These are phyloP conservation scores for Pseudogymnoascus sp. DNA, from an alignment of 2,329 filamentous ascomycete species.

Conservation along the genomic window DNA sequence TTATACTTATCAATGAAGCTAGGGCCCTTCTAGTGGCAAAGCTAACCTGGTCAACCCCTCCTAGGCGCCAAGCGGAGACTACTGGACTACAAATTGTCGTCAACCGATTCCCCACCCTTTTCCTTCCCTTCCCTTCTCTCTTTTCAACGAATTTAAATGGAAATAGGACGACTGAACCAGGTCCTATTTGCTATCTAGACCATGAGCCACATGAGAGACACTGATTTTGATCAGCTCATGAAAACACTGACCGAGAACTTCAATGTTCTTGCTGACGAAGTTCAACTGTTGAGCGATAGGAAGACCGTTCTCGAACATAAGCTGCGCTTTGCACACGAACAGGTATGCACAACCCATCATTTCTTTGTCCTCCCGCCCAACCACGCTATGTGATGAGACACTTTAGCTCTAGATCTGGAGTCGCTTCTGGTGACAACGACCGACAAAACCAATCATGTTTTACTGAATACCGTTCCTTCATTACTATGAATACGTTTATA, in stretches of 20 bases:
- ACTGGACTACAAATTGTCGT: slow-evolving; percentile 11
- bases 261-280: slow-evolving; percentile 55
- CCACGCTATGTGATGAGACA: slow-evolving; percentile 37
- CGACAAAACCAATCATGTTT: slow-evolving; percentile 47
- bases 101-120: slow-evolving; percentile 5
- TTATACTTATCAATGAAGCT: background rate
- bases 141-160: slow-evolving; percentile 21
- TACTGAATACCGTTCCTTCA: slow-evolving; percentile 36
- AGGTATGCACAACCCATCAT: slow-evolving; percentile 39
- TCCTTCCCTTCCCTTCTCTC: slow-evolving; percentile 12
- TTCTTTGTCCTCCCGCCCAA: slow-evolving; percentile 10
- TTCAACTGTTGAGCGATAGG: slow-evolving; percentile 53
- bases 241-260: slow-evolving; percentile 57
- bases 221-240: slow-evolving; percentile 34
- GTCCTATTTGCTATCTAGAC: slow-evolving; percentile 6
- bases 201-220: slow-evolving; percentile 15
- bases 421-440: slow-evolving; percentile 51
- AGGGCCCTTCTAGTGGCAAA: slow-evolving; percentile 4
- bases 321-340: slow-evolving; percentile 56
- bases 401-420: slow-evolving; percentile 80
- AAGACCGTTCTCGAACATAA: slow-evolving; percentile 61
- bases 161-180: slow-evolving; percentile 2
- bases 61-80: slow-evolving; percentile 4
- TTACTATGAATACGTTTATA: slow-evolving; percentile 14
- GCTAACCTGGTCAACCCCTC: slow-evolving; percentile 1